A percentile compares a stretch with the other conserved stretches of the same genome.
Evolutionary conservation across 495 filamentous ascomycete genomes (phyloP).

Genomic region (Aspergillus funiculosus): DNA sequence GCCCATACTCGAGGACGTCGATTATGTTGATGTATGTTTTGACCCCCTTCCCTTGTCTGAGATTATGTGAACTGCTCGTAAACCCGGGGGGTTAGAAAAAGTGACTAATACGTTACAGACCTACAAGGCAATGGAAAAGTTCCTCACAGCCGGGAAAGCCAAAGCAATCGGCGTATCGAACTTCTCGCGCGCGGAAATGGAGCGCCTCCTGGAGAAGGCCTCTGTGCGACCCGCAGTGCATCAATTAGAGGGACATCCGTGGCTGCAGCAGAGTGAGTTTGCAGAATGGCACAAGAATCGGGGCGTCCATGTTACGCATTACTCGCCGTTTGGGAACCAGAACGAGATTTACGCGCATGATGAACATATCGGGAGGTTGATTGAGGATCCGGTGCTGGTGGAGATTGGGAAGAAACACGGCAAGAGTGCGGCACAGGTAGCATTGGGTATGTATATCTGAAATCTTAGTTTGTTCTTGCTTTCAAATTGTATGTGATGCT

Average conservation of each 20-base stretch:
- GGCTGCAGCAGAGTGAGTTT: slow-evolving; percentile 56
- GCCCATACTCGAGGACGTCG: slow-evolving; percentile 36
- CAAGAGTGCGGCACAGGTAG: slow-evolving; percentile 56
- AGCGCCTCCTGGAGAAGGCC: slow-evolving; percentile 57
- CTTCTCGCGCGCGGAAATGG: slow-evolving; percentile 63
- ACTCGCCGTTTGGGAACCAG: slow-evolving; percentile 67
- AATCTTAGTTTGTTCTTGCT: background rate
- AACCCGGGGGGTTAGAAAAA: too few species aligned
- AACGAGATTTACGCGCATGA: slow-evolving; percentile 54
- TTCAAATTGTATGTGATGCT: background rate
- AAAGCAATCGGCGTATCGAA: slow-evolving; percentile 73
- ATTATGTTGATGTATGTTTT: slow-evolving; percentile 46
- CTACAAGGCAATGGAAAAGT: slow-evolving; percentile 60
- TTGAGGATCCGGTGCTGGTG: slow-evolving; percentile 55
- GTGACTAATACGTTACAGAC: slow-evolving; percentile 32
- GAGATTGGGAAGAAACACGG: slow-evolving; percentile 58
- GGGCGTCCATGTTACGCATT: slow-evolving; percentile 58
- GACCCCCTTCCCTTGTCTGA: background rate
- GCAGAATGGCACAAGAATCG: slow-evolving; percentile 48
- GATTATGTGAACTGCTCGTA: too few species aligned
- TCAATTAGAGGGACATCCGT: slow-evolving; percentile 59
- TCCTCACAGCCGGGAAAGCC: slow-evolving; percentile 49
- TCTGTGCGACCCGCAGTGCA: slow-evolving; percentile 58
- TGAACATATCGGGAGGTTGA: slow-evolving; percentile 47
- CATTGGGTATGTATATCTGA: slow-evolving; percentile 46